These are phyloP conservation scores for Plasmodium malariae DNA, from an alignment of 169 alveolate genomes.

Conservation along the genomic window DNA sequence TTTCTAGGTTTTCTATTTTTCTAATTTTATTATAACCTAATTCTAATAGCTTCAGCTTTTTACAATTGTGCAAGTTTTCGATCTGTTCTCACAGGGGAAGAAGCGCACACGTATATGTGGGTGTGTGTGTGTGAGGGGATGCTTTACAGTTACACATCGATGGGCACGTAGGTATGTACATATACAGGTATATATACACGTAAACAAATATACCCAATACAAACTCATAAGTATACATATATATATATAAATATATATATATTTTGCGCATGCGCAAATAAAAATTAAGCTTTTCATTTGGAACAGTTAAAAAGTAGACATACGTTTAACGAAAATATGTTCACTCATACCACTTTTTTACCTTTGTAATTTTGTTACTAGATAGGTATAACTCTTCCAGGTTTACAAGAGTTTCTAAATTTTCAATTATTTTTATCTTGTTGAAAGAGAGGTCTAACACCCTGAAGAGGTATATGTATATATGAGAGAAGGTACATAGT, in stretches of 20 bases:
- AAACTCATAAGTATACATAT: not conserved
- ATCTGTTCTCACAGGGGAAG: slow-evolving; percentile 45
- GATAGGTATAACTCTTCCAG: slow-evolving; percentile 89
- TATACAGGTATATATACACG: not conserved
- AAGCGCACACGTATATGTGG: not conserved
- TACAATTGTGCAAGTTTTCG: slow-evolving; percentile 79
- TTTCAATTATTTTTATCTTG: slow-evolving; percentile 82
- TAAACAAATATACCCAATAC: not conserved
- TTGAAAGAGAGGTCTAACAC: slow-evolving; percentile 87
- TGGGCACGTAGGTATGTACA: too few species aligned
- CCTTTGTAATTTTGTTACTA: slow-evolving; percentile 86
- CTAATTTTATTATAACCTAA: slow-evolving; percentile 90
- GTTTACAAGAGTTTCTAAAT: slow-evolving; percentile 80
- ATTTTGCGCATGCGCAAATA: not conserved
- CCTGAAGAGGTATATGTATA: slow-evolving; percentile 21
- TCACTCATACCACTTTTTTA: slow-evolving; percentile 26
- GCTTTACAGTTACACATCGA: too few species aligned
- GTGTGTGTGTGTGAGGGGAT: too few species aligned
- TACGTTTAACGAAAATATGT: not conserved
- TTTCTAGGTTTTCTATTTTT: slow-evolving; percentile 85
- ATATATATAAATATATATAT: not conserved
- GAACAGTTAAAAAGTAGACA: not conserved
- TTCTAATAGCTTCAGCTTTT: slow-evolving; percentile 86
- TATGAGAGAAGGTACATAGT: not conserved
- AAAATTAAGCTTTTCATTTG: not conserved